Base-by-base conservation (phyloP, 1,139 yeast genomes). In the Kurtzmaniella quercitrusa region DNA sequence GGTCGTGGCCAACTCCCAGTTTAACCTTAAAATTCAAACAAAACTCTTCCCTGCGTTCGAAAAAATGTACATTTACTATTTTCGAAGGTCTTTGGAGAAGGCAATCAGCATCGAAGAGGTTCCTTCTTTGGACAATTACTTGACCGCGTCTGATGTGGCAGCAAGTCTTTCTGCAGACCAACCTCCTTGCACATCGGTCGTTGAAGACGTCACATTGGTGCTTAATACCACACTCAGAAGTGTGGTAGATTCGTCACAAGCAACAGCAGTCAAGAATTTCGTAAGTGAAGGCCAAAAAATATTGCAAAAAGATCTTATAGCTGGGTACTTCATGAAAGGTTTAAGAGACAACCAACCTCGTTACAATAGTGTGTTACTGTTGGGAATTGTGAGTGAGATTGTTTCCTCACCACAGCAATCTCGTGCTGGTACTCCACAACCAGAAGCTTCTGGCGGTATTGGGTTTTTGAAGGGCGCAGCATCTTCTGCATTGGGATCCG, bases 161-260 rank as follows among this genome's bases (percentile, higher is more conserved):
- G 44, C 43, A 2, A 44, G 56, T 2, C 46, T 40, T 4, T 49
- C 62, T 3, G 77, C 75, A 9, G 87, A 76, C 48, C 76, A 70
- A 39, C 80, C 86, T 3, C 84, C 94, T 3, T 79, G 86, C 4
- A 80, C 95, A 0, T 88, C 98, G 0, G 83, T 88, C 9, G 80
- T 91, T 34, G 98, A 93, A 57, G 98, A 93, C 58, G 68, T 88
- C 38, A 78, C 89, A 30, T 69, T 88, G 52, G 80, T 89, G 16
- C 64, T 89, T 38, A 85, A 87, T 50, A 77, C 79, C n/a, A 70
- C 85, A 6, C 59, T 86, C 26, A 62, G 78, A 34, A 84, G 81
- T 47, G 68, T 79, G 0, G 59, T 84, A 16, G 79, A 81, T 40
- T 74, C 89, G 0, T 87, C 88, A 1, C 80, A 82, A 42, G 63